phyloP scores from a whole-genome alignment of 108 stramenopile genomes.

The Cyclotella atomus region DNA sequence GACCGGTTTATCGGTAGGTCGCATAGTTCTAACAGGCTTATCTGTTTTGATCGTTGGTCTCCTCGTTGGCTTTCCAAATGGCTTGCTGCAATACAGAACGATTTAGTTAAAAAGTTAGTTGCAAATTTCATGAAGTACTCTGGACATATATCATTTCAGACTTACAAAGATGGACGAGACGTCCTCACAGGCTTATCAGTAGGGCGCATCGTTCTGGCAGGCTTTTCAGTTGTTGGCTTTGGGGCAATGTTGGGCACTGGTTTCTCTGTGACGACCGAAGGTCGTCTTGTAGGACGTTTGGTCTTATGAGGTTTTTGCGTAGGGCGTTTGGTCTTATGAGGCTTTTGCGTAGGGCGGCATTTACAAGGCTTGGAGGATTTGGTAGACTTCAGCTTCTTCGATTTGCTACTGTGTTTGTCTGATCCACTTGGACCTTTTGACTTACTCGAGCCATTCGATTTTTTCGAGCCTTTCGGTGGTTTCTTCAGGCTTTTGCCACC shows the following conservation, averaged over 20 bases:
- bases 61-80: not conserved
- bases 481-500: not conserved
- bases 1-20: not conserved
- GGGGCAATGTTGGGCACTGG: not conserved
- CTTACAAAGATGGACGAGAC: not conserved
- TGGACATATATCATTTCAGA: not conserved
- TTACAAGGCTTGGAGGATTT: not conserved
- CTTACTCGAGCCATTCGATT: not conserved
- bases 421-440: not conserved
- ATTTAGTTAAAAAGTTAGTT: not conserved
- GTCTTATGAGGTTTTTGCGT: too few relatives aligned
- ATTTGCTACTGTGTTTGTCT: not conserved
- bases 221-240: not conserved
- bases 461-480: not conserved
- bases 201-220: not conserved
- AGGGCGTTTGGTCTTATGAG: too few relatives aligned
- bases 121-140: too few relatives aligned
- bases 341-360: slow-evolving; percentile 1
- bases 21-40: not conserved
- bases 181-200: not conserved
- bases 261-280: too few relatives aligned
- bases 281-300: too few relatives aligned
- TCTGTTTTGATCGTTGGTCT: not conserved
- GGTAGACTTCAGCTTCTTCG: not conserved
- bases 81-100: not conserved